phyloP scores from a whole-genome alignment of 805 yeast genomes.

The Candida schatavii region DNA sequence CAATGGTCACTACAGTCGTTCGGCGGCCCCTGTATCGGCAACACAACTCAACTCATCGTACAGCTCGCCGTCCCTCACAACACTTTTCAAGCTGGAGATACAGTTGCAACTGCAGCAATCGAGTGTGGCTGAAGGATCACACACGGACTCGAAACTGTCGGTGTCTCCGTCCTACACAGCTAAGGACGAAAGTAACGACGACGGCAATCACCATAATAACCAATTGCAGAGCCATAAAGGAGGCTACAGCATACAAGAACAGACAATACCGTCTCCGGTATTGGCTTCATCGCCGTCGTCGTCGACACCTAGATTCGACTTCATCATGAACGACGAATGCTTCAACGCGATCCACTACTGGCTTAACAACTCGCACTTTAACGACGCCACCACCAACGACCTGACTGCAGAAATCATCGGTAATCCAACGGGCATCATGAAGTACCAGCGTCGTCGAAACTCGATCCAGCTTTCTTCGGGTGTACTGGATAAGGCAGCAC shows the following conservation, averaged over 20 bases:
- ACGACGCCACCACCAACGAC: slow-evolving; percentile 5
- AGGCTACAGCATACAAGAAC: not conserved
- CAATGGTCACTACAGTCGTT: not conserved
- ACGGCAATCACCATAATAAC: not conserved
- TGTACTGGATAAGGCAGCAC: not conserved
- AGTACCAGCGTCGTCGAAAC: slow-evolving; percentile 20
- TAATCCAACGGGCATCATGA: slow-evolving; percentile 31
- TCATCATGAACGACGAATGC: slow-evolving; percentile 39
- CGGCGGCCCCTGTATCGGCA: no score
- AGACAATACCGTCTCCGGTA: not conserved
- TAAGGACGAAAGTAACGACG: no score
- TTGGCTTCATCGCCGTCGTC: not conserved
- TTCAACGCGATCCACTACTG: slow-evolving; percentile 37
- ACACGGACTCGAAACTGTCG: not conserved
- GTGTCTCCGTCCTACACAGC: not conserved
- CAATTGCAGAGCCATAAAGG: slow-evolving; percentile 1
- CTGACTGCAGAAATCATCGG: slow-evolving; percentile 17
- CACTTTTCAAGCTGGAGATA: slow-evolving; percentile 8
- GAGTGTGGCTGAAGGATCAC: not conserved
- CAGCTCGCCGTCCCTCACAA: slow-evolving; percentile 13
- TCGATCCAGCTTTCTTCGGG: slow-evolving; percentile 15
- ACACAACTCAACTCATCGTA: not conserved
- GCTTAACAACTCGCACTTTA: slow-evolving; percentile 21
- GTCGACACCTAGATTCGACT: slow-evolving; percentile 15
- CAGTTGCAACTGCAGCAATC: slow-evolving; percentile 3